phyloP scores from a whole-genome alignment of 1,284 basidiomycete species.

The Bondarzewia mesenterica region DNA sequence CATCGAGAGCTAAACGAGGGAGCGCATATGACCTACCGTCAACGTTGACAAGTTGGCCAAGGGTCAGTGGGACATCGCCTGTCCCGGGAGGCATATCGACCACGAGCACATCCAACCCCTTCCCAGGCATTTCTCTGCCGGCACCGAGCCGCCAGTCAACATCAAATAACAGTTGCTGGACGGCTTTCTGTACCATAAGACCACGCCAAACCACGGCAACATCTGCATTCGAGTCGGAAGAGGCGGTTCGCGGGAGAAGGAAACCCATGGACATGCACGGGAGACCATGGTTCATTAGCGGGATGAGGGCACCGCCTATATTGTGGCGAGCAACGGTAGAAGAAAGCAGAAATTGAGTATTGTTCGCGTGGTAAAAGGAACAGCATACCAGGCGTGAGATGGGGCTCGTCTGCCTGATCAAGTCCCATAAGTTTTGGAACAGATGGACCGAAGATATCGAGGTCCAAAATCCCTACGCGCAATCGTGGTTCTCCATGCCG shows the following conservation, averaged over 20 bases:
- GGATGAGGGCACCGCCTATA: slow-evolving; percentile 72
- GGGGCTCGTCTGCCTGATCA: slow-evolving; percentile 73
- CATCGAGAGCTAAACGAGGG: background rate
- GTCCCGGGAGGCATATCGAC: slow-evolving; percentile 98
- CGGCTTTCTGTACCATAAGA: slow-evolving; percentile 98
- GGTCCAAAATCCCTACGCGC: slow-evolving; percentile 84
- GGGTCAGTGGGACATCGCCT: slow-evolving; percentile 89
- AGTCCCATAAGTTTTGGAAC: slow-evolving; percentile 95
- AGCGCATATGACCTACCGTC: slow-evolving; percentile 51
- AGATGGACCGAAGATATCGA: slow-evolving; percentile 95
- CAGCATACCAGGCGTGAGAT: slow-evolving; percentile 62
- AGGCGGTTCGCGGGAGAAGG: slow-evolving; percentile 46
- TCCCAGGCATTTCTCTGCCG: slow-evolving; percentile 22
- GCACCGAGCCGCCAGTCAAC: slow-evolving; percentile 77
- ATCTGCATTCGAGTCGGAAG: slow-evolving; percentile 44
- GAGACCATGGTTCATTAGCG: slow-evolving; percentile 84
- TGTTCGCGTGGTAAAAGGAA: background rate
- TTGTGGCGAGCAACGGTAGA: background rate
- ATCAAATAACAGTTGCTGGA: slow-evolving; percentile 94
- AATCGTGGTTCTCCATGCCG: slow-evolving; percentile 29
- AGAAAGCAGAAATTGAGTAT: background rate
- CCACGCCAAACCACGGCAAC: slow-evolving; percentile 92
- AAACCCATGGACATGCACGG: slow-evolving; percentile 98
- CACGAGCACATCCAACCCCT: slow-evolving; percentile 77
- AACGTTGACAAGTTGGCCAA: slow-evolving; percentile 86